These are phyloP conservation scores for Curvularia sp. DNA, from an alignment of 2,329 filamentous ascomycete species.

Conservation along the genomic window DNA sequence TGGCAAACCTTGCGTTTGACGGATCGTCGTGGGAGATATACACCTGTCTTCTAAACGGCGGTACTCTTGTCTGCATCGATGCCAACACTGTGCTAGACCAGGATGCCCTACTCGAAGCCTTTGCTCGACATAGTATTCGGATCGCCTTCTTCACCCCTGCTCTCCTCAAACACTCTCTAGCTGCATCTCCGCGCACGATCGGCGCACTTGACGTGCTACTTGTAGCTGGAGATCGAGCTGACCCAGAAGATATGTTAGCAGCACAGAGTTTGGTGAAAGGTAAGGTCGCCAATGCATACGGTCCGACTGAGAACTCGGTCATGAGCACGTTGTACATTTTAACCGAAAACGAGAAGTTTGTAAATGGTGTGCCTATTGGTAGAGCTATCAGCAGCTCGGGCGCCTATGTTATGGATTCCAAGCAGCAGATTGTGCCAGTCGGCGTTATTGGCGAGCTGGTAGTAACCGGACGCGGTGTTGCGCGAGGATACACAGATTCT, in stretches of 20 bases:
- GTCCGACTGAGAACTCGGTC: constrained; percentile 26
- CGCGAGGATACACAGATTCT: constrained; percentile 21
- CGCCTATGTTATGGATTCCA: constrained; percentile 6
- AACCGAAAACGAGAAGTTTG: not conserved
- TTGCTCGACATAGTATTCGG: not conserved
- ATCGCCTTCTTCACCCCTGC: constrained; percentile 5
- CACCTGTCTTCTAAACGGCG: constrained; percentile 62
- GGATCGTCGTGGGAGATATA: constrained; percentile 62
- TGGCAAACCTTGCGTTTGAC: constrained; percentile 11
- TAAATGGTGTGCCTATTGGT: constrained; percentile 46
- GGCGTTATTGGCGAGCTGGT: constrained; percentile 33
- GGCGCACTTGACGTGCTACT: not conserved
- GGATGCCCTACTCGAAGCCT: not conserved
- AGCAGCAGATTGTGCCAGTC: constrained; percentile 19
- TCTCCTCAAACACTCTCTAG: not conserved
- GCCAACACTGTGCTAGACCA: constrained; percentile 1
- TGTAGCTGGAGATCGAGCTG: constrained; percentile 11
- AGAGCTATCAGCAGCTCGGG: constrained; percentile 32
- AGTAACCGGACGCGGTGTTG: constrained; percentile 28
- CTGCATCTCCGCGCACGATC: not conserved
- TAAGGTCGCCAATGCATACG: constrained; percentile 24
- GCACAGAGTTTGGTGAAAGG: constrained; percentile 12
- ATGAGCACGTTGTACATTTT: constrained; percentile 54
- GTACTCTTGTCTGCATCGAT: constrained; percentile 52
- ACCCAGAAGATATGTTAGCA: constrained; percentile 12